A percentile compares a stretch with the other conserved stretches of the same genome.
These are phyloP conservation scores for Pezicula carpinea DNA, from an alignment of 2,329 filamentous ascomycete species.

Conservation along the genomic window DNA sequence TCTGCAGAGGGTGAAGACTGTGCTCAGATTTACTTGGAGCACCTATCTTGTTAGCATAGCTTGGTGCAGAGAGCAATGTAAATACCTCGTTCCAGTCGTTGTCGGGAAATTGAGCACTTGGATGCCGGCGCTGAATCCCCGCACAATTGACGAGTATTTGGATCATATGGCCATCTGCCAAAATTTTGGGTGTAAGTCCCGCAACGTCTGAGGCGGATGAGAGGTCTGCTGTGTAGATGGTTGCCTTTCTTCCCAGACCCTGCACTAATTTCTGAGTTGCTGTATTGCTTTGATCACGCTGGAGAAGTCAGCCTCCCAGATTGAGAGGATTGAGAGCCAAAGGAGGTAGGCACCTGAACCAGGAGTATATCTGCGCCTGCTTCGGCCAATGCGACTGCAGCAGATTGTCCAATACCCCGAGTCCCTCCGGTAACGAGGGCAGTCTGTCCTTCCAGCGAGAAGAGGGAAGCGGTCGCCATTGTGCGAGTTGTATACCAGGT, in stretches of 20 bases:
- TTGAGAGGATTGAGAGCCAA: neutral
- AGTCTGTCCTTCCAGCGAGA: slow-evolving; percentile 32
- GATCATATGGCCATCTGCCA: slow-evolving; percentile 60
- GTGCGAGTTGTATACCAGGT: slow-evolving; percentile 3
- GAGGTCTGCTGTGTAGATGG: slow-evolving; percentile 68
- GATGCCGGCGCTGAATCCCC: slow-evolving; percentile 77
- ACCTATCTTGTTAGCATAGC: slow-evolving; percentile 41
- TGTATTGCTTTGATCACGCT: slow-evolving; percentile 25
- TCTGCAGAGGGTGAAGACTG: slow-evolving; percentile 74
- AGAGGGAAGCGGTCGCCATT: slow-evolving; percentile 25
- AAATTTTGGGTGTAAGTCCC: slow-evolving; percentile 53
- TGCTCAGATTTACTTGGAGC: slow-evolving; percentile 79
- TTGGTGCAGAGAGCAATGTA: neutral
- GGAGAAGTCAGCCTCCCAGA: neutral
- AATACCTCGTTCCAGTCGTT: slow-evolving; percentile 66
- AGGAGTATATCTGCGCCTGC: slow-evolving; percentile 35
- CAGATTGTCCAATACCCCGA: slow-evolving; percentile 33
- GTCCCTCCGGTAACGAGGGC: slow-evolving; percentile 34
- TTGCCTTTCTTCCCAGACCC: slow-evolving; percentile 59
- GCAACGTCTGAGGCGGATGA: slow-evolving; percentile 54
- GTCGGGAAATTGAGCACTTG: slow-evolving; percentile 70
- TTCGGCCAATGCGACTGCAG: slow-evolving; percentile 33
- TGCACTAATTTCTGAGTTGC: slow-evolving; percentile 58
- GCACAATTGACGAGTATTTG: slow-evolving; percentile 83
- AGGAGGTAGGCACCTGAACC: slow-evolving; percentile 31